These are phyloP conservation scores for Aspergillus sp. DNA, from an alignment of 2,329 filamentous ascomycete species.

Conservation along the genomic window DNA sequence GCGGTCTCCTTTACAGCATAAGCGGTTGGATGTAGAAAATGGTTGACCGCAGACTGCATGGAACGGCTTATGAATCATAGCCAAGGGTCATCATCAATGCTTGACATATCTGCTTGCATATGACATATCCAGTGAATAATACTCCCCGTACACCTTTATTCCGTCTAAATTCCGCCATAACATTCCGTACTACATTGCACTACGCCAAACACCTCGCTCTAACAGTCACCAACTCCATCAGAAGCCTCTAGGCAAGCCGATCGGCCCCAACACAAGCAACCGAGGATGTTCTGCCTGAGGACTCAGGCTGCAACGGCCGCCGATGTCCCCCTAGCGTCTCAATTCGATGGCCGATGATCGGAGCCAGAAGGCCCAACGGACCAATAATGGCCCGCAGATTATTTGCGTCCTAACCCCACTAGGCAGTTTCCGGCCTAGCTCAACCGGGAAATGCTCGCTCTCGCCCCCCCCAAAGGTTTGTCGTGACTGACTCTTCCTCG, in stretches of 20 bases:
- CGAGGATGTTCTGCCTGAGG: neutral
- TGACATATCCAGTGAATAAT: no score
- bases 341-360: constrained; percentile 7
- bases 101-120: no score
- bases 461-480: neutral
- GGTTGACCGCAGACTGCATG: neutral
- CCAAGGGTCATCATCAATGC: no score
- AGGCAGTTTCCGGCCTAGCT: neutral
- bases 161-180: no score
- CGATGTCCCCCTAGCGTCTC: neutral
- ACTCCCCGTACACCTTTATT: no score
- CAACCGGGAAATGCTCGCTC: neutral
- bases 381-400: constrained; percentile 2
- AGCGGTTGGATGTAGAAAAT: neutral
- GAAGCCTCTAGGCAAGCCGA: no score
- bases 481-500: neutral
- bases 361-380: neutral
- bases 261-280: no score
- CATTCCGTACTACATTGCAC: no score
- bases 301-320: neutral
- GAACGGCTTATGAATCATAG: no score
- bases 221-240: no score
- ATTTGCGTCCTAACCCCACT: no score
- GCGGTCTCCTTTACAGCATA: neutral
- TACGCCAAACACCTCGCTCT: neutral